Percentiles rank a stretch among this genome's conserved stretches.
phyloP scores from a whole-genome alignment of 2,329 filamentous ascomycete species.

The Exserohilum rostratum region DNA sequence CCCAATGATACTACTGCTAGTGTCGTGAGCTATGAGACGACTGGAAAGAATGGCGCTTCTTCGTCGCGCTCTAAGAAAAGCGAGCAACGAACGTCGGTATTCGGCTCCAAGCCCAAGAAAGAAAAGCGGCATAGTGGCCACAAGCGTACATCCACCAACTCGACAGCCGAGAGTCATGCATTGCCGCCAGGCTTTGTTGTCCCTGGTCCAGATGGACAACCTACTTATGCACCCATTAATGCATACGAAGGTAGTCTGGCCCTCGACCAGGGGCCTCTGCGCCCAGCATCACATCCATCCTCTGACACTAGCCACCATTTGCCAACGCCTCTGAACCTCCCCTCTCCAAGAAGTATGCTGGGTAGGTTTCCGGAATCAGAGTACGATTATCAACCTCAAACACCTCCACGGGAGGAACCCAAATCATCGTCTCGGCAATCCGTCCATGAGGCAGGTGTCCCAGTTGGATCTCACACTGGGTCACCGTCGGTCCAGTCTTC shows the following conservation, averaged over 20 bases:
- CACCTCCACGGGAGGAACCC: conserved; percentile 26
- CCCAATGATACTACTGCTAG: conserved; percentile 39
- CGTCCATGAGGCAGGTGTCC: conserved; percentile 19
- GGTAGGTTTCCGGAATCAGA: conserved; percentile 50
- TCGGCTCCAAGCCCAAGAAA: conserved; percentile 39
- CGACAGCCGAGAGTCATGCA: conserved; percentile 22
- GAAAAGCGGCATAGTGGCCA: conserved; percentile 40
- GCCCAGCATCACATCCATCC: conserved; percentile 53
- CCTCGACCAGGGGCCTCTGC: conserved; percentile 44
- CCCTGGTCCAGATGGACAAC: conserved; percentile 55
- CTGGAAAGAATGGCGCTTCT: conserved; percentile 37
- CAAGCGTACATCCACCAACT: conserved; percentile 35
- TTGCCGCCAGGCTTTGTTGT: conserved; percentile 57
- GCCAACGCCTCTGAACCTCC: conserved; percentile 40
- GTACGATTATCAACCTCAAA: conserved; percentile 26
- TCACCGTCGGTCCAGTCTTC: conserved; percentile 32
- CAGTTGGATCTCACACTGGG: conserved; percentile 20
- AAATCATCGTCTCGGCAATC: conserved; percentile 25
- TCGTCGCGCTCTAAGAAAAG: conserved; percentile 46
- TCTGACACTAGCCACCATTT: conserved; percentile 37
- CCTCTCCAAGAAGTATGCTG: conserved; percentile 42
- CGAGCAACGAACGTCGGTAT: conserved; percentile 36
- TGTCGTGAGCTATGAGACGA: conserved; percentile 33
- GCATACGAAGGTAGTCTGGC: conserved; percentile 48
- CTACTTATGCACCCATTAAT: conserved; percentile 53